phyloP scores from a whole-genome alignment of 768 basidiomycete species.

The Leccinum truebloodii region DNA sequence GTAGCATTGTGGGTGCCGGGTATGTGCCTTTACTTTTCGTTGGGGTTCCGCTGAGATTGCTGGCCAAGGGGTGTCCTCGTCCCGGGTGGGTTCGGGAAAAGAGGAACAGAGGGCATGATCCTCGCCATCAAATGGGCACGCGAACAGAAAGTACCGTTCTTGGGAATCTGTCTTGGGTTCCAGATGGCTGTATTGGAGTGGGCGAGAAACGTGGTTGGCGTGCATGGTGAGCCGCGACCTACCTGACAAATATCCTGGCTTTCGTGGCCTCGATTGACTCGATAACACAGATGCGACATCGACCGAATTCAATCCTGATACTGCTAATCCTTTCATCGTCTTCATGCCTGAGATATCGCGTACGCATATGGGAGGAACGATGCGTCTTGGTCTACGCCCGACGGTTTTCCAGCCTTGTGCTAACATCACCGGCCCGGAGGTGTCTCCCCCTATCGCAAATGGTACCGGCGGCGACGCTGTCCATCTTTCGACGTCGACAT shows the following conservation, averaged over 20 bases:
- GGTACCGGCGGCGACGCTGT: slow-evolving; percentile 15
- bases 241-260: background rate
- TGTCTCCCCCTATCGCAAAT: slow-evolving; percentile 11
- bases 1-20: slow-evolving; percentile 87
- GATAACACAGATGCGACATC: slow-evolving; percentile 72
- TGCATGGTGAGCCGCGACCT: slow-evolving; percentile 50
- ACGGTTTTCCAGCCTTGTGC: slow-evolving; percentile 75
- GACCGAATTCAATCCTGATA: slow-evolving; percentile 67
- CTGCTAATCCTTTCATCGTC: slow-evolving; percentile 75
- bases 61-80: slow-evolving; percentile 85
- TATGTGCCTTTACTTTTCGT: slow-evolving; percentile 38
- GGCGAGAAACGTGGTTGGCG: slow-evolving; percentile 79
- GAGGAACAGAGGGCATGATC: slow-evolving; percentile 97
- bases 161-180: slow-evolving; percentile 97
- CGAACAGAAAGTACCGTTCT: slow-evolving; percentile 91
- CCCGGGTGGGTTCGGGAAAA: slow-evolving; percentile 92
- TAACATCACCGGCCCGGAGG: slow-evolving; percentile 15
- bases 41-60: slow-evolving; percentile 12
- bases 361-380: slow-evolving; percentile 99
- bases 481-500: slow-evolving; percentile 49
- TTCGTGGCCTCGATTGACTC: slow-evolving; percentile 13
- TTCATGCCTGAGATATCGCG: slow-evolving; percentile 99
- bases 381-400: slow-evolving; percentile 97
- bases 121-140: slow-evolving; percentile 97
- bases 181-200: slow-evolving; percentile 96